Base-by-base conservation (phyloP, 1,284 basidiomycete species). In the Heliocybe sulcata region DNA sequence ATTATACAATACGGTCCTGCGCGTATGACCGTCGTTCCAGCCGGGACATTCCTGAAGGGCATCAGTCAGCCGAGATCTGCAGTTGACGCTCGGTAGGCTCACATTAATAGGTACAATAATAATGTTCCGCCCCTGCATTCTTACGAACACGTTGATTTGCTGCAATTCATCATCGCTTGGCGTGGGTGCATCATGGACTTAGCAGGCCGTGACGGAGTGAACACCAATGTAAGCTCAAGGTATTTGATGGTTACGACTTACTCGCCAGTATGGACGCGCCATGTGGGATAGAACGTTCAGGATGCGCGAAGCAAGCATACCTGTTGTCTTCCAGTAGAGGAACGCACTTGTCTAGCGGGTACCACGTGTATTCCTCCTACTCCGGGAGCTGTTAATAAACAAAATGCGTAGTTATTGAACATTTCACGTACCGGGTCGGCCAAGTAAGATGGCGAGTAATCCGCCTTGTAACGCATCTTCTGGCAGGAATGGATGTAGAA, bases 401-500 rank as follows among this genome's bases (percentile, higher is more conserved):
- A 29, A 49, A 22, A 16, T 49, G 29, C 16, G 47, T 49, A 55
- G 2, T 2, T 20, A 49, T 42, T 45, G 35, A 16, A 52, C 47
- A 11, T 33, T 27, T 23, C 16, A 64, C 78, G 63, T 60, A 92
- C 89, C 9, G 94, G 92, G 69, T 99, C 96, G 12, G 88, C 82
- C 6, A 99, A 77, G 64, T 83, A 92, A 3, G 92, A 94, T 0
- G 97, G 96, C 0, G 75, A 67, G 61, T 95, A 99, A 54, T 96
- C 91, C 23, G 86, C 94, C 69, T 99, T 99, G 73, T 99, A 99
- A 57, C 80, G 79, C 97, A 99, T 99, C 72, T 99, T 99, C 54
- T 76, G 82, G 63, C 95, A 99, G 0, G 87, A 85, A 61, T 96
- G 82, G 52, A 98, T 89, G 69, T 97, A 98, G 69, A 85, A 97